Evolutionary conservation across 768 basidiomycete species (phyloP).

Genomic region (Mycena indigotica): DNA sequence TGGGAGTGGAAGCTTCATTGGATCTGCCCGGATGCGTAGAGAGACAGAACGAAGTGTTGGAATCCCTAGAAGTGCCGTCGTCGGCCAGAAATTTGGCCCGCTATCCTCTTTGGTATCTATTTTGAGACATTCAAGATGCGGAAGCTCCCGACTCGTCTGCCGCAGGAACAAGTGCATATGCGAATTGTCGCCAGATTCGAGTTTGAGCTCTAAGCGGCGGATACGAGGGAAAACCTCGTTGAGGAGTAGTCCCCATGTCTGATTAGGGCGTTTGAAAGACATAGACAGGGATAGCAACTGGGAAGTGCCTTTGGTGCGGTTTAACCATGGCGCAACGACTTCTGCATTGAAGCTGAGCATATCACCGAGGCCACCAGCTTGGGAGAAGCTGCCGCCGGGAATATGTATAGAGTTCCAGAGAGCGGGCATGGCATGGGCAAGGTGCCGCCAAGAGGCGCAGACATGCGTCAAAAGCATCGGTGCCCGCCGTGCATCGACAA

Average conservation of each 20-base stretch:
- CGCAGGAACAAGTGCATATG: neutral
- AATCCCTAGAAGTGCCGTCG: neutral
- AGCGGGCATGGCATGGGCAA: conserved; percentile 5
- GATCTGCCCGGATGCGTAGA: neutral
- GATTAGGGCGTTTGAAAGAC: neutral
- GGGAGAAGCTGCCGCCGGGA: neutral
- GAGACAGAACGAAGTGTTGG: neutral
- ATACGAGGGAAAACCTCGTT: neutral
- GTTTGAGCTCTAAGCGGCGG: neutral
- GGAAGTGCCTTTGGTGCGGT: neutral
- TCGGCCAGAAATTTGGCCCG: neutral
- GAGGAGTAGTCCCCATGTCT: neutral
- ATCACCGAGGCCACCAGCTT: neutral
- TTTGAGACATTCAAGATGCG: neutral
- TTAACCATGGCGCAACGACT: neutral
- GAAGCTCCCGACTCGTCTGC: neutral
- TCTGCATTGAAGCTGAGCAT: neutral
- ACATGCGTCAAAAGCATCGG: conserved; percentile 10
- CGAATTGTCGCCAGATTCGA: neutral
- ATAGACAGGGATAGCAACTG: neutral
- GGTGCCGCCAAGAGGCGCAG: conserved; percentile 7
- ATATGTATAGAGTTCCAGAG: conserved; percentile 13
- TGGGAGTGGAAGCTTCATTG: neutral
- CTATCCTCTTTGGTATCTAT: neutral
- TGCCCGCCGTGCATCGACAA: conserved; percentile 5